phyloP scores from a whole-genome alignment of 2,329 filamentous ascomycete genomes.

The Diplocarpon rosae region DNA sequence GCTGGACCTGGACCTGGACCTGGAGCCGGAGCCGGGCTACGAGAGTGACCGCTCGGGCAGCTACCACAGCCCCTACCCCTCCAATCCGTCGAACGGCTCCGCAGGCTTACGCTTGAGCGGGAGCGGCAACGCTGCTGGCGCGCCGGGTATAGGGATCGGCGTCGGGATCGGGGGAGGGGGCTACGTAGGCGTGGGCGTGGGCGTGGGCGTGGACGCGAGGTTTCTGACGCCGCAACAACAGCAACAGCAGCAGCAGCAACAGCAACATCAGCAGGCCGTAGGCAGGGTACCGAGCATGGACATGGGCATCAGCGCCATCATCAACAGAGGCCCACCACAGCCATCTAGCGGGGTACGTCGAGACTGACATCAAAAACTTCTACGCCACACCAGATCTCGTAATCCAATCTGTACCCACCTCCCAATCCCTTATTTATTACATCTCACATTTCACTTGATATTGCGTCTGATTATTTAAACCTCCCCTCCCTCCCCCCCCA shows the following conservation, averaged over 20 bases:
- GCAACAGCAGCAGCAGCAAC: background rate
- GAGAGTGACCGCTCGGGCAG: background rate
- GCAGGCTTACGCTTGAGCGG: background rate
- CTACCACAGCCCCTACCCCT: constrained; percentile 1
- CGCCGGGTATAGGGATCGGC: background rate
- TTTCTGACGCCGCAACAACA: background rate
- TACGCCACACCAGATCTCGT: too few species aligned
- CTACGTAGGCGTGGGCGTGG: background rate
- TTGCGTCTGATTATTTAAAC: too few species aligned
- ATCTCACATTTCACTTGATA: too few species aligned
- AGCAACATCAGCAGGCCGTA: constrained; percentile 10
- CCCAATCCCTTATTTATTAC: too few species aligned
- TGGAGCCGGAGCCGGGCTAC: constrained; percentile 7
- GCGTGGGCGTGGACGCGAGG: background rate
- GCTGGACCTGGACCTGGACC: constrained; percentile 21
- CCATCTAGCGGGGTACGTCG: too few species aligned
- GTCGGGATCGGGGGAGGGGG: background rate
- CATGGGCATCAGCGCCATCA: constrained; percentile 50
- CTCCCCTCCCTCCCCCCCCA: too few species aligned
- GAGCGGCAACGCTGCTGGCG: constrained; percentile 3
- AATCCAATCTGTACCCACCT: too few species aligned
- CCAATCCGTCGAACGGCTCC: background rate
- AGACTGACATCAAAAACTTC: too few species aligned
- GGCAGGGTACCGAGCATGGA: constrained; percentile 43
- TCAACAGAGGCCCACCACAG: constrained; percentile 35